Evolutionary conservation across 1,139 yeast species (phyloP).

Genomic region (Martiniozyma asiatica): DNA sequence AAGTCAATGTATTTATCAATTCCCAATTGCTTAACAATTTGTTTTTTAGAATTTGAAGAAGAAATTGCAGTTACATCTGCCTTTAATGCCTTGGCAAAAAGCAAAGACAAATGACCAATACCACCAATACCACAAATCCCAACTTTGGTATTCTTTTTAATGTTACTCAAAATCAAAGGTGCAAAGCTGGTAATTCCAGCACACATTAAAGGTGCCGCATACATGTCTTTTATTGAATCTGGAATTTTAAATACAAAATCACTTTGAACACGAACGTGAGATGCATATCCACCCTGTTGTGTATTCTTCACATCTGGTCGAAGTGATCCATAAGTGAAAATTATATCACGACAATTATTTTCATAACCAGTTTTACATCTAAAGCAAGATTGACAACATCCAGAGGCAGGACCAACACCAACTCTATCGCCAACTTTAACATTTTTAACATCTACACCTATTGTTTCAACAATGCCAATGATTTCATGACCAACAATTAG

Average conservation of each 20-base stretch:
- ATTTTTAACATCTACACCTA: slow-evolving; percentile 27
- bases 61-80: slow-evolving; percentile 47
- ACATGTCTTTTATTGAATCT: slow-evolving; percentile 29
- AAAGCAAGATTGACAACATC: slow-evolving; percentile 35
- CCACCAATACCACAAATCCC: slow-evolving; percentile 50
- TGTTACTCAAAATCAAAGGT: slow-evolving; percentile 36
- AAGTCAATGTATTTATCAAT: slow-evolving; percentile 43
- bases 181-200: slow-evolving; percentile 53
- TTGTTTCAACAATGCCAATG: slow-evolving; percentile 28
- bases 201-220: slow-evolving; percentile 54
- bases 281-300: slow-evolving; percentile 57
- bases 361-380: slow-evolving; percentile 33
- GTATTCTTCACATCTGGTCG: slow-evolving; percentile 27
- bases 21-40: slow-evolving; percentile 37
- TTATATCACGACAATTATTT: slow-evolving; percentile 30
- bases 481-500: slow-evolving; percentile 35
- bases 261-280: slow-evolving; percentile 40
- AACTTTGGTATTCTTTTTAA: slow-evolving; percentile 27
- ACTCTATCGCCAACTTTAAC: slow-evolving; percentile 45
- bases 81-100: slow-evolving; percentile 45
- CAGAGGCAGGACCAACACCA: slow-evolving; percentile 48
- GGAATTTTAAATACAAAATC: slow-evolving; percentile 44
- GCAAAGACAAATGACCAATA: slow-evolving; percentile 44
- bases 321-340: slow-evolving; percentile 32
- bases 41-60: slow-evolving; percentile 35